phyloP scores from a whole-genome alignment of 192 early-diverging fungal genomes.

The Jimgerdemannia lactiflua region DNA sequence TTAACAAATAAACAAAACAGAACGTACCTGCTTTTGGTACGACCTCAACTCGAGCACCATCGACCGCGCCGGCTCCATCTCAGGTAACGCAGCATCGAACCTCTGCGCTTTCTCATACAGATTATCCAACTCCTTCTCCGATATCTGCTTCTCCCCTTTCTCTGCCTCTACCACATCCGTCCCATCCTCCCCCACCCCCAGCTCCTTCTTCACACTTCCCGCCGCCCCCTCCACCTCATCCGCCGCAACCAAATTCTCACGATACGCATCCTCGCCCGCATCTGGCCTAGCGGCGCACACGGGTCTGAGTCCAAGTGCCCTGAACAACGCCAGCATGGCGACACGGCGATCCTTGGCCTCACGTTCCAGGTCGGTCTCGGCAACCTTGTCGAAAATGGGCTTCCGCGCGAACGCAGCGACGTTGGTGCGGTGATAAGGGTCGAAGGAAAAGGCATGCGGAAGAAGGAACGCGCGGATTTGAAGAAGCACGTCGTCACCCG shows the following conservation, averaged over 20 bases:
- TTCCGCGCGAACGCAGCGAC: background rate
- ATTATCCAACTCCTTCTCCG: conserved; percentile 46
- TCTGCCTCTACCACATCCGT: conserved; percentile 13
- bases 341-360: conserved; percentile 8
- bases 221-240: background rate
- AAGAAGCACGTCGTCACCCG: conserved; percentile 44
- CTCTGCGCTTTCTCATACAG: conserved; percentile 56
- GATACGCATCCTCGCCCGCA: background rate
- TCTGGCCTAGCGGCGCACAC: conserved; percentile 14
- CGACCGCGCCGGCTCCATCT: conserved; percentile 41
- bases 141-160: conserved; percentile 38
- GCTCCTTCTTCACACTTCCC: background rate
- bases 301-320: conserved; percentile 12
- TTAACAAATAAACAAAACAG: background rate
- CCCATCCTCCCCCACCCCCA: conserved; percentile 1
- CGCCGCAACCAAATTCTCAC: conserved; percentile 6
- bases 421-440: conserved; percentile 4
- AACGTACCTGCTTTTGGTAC: conserved; percentile 41
- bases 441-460: conserved; percentile 14
- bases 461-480: conserved; percentile 35
- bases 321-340: conserved; percentile 17
- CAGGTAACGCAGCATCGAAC: conserved; percentile 39
- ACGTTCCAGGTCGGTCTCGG: conserved; percentile 3
- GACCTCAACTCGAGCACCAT: conserved; percentile 40
- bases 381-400: background rate